phyloP scores from a whole-genome alignment of 2,329 filamentous ascomycete genomes.

The Blastomyces gilchristii region DNA sequence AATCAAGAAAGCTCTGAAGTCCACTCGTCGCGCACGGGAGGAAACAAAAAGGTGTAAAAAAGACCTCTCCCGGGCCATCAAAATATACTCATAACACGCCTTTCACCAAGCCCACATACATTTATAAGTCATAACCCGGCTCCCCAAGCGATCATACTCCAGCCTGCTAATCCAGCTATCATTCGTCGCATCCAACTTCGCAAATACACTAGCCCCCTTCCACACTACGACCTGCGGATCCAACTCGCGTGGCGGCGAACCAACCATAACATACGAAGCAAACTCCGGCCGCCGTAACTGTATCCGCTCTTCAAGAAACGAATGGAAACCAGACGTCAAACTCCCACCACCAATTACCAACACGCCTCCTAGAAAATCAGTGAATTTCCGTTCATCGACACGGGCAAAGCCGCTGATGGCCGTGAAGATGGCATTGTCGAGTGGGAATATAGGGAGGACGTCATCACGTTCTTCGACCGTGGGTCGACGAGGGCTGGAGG shows the following conservation, averaged over 20 bases:
- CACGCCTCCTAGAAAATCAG: constrained; percentile 79
- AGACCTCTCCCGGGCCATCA: constrained; percentile 7
- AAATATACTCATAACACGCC: constrained; percentile 5
- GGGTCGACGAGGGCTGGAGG: constrained; percentile 18
- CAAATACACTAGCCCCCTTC: constrained; percentile 97
- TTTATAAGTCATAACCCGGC: constrained; percentile 76
- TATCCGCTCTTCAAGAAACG: constrained; percentile 73
- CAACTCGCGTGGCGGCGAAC: constrained; percentile 72
- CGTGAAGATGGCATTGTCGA: constrained; percentile 82
- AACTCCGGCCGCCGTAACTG: constrained; percentile 53
- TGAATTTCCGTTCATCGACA: constrained; percentile 83
- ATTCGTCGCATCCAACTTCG: constrained; percentile 72
- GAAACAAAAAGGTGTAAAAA: constrained; percentile 4
- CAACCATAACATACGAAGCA: constrained; percentile 57
- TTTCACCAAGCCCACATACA: constrained; percentile 50
- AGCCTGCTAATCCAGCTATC: constrained; percentile 85
- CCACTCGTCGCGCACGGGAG: constrained; percentile 9
- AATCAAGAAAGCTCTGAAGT: neutral
- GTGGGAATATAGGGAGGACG: constrained; percentile 68
- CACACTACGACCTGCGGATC: constrained; percentile 95
- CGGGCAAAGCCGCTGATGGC: constrained; percentile 79
- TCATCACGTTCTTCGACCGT: constrained; percentile 58
- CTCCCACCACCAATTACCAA: constrained; percentile 83
- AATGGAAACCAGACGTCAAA: constrained; percentile 68
- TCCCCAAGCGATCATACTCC: constrained; percentile 80